phyloP scores from a whole-genome alignment of 257 asterid species.

The Nyctanthes arbortristis region DNA sequence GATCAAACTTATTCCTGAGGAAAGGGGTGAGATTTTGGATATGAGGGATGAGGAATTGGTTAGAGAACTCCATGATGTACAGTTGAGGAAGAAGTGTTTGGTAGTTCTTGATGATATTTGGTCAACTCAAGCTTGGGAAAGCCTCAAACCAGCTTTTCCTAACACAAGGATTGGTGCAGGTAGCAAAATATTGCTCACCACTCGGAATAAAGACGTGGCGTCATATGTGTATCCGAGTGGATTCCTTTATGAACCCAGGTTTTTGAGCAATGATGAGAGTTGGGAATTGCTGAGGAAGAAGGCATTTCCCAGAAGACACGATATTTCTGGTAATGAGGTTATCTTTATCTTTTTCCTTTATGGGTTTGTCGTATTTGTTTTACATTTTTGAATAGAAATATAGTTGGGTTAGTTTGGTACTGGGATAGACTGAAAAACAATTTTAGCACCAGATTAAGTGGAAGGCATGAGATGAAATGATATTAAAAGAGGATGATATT shows the following conservation, averaged over 20 bases:
- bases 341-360: background rate
- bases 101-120: constrained; percentile 44
- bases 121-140: constrained; percentile 35
- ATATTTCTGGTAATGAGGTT: constrained; percentile 17
- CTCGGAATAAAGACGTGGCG: constrained; percentile 32
- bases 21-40: constrained; percentile 20
- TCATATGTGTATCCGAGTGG: constrained; percentile 21
- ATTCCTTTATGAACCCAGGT: constrained; percentile 28
- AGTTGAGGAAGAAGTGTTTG: constrained; percentile 32
- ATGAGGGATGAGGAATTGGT: constrained; percentile 46
- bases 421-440: too few species aligned
- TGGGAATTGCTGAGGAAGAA: constrained; percentile 38
- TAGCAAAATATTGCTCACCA: constrained; percentile 35
- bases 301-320: constrained; percentile 31
- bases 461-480: too few species aligned
- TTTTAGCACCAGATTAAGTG: too few species aligned
- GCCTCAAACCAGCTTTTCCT: constrained; percentile 30
- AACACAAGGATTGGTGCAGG: constrained; percentile 20
- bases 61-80: constrained; percentile 29
- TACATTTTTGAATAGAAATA: background rate
- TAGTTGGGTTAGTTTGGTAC: too few species aligned
- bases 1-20: constrained; percentile 31
- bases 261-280: constrained; percentile 31
- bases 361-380: background rate
- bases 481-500: too few species aligned